Base-by-base conservation (phyloP, 345 rosid genomes). In the Syzygium jambos region DNA sequence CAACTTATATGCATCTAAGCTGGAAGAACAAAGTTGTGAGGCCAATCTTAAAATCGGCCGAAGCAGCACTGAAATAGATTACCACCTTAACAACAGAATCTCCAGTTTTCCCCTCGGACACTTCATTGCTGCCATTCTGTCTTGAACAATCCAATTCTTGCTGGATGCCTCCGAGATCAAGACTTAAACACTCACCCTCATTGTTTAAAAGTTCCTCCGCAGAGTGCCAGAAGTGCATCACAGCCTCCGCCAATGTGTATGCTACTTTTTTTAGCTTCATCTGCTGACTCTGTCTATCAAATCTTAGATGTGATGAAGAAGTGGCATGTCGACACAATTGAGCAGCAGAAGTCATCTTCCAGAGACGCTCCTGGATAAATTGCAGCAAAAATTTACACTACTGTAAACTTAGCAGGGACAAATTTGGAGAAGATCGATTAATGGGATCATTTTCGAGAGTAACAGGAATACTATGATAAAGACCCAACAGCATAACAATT, bases 271-370 rank as follows among this genome's bases (percentile, higher is more conserved):
- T 95, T 12, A 92, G 93, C 92, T 95, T 93, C 89, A 88, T 51
- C 29, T 78, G 87, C 87, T 91, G 93, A 89, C 88, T 90, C 88
- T 86, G 93, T 88, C 92, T 93, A 85, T 94, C 94, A 86, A 91
- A 90, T 91, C 93, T 98, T 89, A 91, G 85, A 87, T 85, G 94
- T 80, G 94, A 95, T 90, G 94, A 90, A 88, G 93, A 91, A 87
- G 95, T 98, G 91, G 89, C 93, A 87, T 91, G 93, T 87, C 65
- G 98, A 91, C 97, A 94, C 90, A 96, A 92, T 93, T 95, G 99
- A 85, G 98, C 93, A 78, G 99, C 99, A 91, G 98, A 97, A 84
- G 99, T 98, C 93, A 90, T 93, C 92, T 98, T 98, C 99, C 99
- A 98, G 87, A 98, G 93, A 54, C 99, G 98, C 93, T 98, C 99